A percentile compares a stretch with the other conserved stretches of the same genome.
Evolutionary conservation across 805 yeast genomes (phyloP).

Genomic region (Kodamaea sagamina): DNA sequence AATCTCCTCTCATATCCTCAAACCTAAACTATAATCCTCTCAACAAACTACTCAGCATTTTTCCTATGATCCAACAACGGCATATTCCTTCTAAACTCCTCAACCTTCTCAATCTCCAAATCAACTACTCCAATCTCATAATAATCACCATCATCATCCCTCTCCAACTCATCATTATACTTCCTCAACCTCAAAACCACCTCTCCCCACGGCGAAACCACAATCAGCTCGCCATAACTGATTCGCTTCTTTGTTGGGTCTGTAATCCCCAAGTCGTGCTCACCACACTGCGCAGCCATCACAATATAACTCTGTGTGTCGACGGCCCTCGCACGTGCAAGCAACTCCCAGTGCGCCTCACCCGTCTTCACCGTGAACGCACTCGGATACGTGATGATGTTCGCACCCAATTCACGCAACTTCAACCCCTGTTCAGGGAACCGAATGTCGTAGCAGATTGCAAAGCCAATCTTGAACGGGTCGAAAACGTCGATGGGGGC

Average conservation of each 20-base stretch:
- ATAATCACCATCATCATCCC: slow-evolving; percentile 36
- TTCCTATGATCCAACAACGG: slow-evolving; percentile 73
- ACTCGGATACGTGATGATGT: slow-evolving; percentile 78
- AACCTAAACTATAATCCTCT: no score
- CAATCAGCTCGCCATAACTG: slow-evolving; percentile 84
- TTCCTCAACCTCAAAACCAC: slow-evolving; percentile 54
- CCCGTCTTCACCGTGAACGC: slow-evolving; percentile 95
- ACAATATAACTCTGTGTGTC: slow-evolving; percentile 86
- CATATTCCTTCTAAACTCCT: slow-evolving; percentile 63
- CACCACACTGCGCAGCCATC: slow-evolving; percentile 87
- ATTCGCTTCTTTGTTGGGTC: slow-evolving; percentile 47
- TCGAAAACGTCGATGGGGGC: slow-evolving; percentile 55
- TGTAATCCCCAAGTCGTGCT: slow-evolving; percentile 49
- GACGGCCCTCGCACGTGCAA: slow-evolving; percentile 83
- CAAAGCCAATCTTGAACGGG: slow-evolving; percentile 57
- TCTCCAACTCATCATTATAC: slow-evolving; percentile 27
- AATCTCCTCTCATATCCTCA: no score
- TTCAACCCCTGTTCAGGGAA: slow-evolving; percentile 79
- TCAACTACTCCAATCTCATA: slow-evolving; percentile 59
- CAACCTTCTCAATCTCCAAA: slow-evolving; percentile 53
- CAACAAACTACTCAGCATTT: background rate
- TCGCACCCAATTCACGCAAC: slow-evolving; percentile 68
- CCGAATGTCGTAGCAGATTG: slow-evolving; percentile 84
- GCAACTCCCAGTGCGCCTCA: slow-evolving; percentile 80
- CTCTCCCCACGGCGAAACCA: slow-evolving; percentile 92